Percentiles rank a stretch among this genome's conserved stretches.
Conservation (phyloP, 345 rosid species). For the Erodium maritimum region DNA sequence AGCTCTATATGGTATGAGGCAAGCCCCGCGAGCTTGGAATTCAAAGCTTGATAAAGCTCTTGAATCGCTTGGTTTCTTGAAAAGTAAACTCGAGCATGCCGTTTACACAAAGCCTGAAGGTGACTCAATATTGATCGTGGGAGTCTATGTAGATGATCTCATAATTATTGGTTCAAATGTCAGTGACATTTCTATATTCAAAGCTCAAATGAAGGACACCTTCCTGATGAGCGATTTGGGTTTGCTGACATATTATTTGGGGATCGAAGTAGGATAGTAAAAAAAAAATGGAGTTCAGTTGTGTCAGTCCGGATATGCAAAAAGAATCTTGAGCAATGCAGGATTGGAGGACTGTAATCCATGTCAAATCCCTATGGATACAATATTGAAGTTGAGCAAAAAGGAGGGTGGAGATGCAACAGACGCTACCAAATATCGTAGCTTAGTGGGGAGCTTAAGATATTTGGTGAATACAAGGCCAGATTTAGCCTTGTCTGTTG, state of each 20-base stretch:
- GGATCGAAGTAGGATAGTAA: background rate
- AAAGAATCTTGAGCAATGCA: background rate
- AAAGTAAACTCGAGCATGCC: background rate
- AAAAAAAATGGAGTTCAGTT: background rate
- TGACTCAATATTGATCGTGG: background rate
- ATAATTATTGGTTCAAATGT: background rate
- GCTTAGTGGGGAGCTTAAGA: background rate
- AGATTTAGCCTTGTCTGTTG: background rate
- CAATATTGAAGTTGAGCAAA: background rate
- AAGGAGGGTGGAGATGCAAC: background rate
- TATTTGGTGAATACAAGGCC: conserved; percentile 1
- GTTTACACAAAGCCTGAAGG: background rate
- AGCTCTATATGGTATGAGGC: too few relatives aligned
- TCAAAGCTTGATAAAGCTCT: background rate
- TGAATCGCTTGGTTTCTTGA: background rate
- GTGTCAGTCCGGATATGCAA: background rate
- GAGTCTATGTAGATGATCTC: background rate
- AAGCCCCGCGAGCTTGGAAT: background rate
- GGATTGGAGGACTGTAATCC: background rate
- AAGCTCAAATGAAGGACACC: background rate
- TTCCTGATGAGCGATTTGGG: background rate
- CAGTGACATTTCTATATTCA: background rate
- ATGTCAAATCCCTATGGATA: background rate
- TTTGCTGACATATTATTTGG: background rate
- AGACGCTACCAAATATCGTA: background rate